These are phyloP conservation scores for Cordyceps cateniannulata DNA, from an alignment of 2,329 filamentous ascomycete genomes.

Conservation along the genomic window DNA sequence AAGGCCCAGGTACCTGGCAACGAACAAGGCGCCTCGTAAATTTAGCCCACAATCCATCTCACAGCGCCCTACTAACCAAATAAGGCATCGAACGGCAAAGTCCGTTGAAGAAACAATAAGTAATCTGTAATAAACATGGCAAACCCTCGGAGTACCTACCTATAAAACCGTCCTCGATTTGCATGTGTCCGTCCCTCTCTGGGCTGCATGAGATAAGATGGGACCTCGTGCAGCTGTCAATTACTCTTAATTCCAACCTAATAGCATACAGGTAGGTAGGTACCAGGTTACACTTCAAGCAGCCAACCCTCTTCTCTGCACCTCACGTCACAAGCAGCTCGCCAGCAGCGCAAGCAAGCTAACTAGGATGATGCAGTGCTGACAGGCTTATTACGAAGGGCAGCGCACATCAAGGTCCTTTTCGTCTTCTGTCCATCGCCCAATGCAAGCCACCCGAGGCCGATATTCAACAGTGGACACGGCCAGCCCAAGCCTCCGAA, in stretches of 20 bases:
- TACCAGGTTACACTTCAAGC: neutral
- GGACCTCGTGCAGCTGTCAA: neutral
- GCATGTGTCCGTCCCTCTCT: neutral
- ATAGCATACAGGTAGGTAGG: neutral
- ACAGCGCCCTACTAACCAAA: too few relatives aligned
- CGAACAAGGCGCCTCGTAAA: neutral
- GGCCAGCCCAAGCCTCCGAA: neutral
- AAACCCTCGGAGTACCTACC: too few relatives aligned
- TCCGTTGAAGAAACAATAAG: too few relatives aligned
- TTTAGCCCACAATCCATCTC: neutral
- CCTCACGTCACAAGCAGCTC: neutral
- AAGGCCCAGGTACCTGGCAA: neutral
- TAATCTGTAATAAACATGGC: too few relatives aligned
- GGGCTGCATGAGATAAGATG: neutral
- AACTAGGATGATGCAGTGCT: neutral
- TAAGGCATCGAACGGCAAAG: too few relatives aligned
- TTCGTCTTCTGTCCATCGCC: neutral
- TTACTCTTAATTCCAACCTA: constrained; percentile 6
- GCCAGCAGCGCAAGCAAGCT: neutral
- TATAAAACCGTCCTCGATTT: too few relatives aligned
- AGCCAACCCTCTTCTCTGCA: neutral
- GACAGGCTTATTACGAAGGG: neutral
- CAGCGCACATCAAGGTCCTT: neutral
- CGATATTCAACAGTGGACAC: neutral
- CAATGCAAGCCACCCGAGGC: neutral